Evolutionary conservation across 305 asterid species (phyloP).

Genomic region (Fraxinus velutina): DNA sequence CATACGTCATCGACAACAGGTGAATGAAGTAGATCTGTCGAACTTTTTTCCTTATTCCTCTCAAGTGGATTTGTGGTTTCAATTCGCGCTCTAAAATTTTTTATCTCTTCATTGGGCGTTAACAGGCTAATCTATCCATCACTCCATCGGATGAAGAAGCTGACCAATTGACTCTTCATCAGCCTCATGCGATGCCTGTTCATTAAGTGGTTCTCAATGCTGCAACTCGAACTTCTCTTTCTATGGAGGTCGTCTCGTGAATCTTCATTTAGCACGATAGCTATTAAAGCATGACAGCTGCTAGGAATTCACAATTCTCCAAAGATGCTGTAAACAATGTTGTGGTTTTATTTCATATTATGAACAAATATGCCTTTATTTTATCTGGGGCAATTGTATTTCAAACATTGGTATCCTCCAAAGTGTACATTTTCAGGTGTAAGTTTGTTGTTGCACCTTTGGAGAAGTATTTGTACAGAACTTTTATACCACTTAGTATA

Average conservation of each 20-base stretch:
- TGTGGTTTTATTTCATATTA: background rate
- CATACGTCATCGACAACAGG: conserved; percentile 55
- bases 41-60: background rate
- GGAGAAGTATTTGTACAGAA: conserved; percentile 20
- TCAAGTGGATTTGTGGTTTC: background rate
- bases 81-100: background rate
- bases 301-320: background rate
- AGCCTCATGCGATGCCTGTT: conserved; percentile 31
- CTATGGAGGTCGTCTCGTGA: background rate
- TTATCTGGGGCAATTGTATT: background rate
- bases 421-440: conserved; percentile 29
- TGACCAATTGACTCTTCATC: conserved; percentile 27
- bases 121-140: conserved; percentile 39
- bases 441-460: conserved; percentile 22
- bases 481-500: background rate
- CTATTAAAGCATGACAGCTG: background rate
- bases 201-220: conserved; percentile 16
- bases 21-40: conserved; percentile 11
- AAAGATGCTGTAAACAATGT: background rate
- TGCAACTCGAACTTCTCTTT: background rate
- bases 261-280: background rate
- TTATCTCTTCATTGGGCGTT: conserved; percentile 2
- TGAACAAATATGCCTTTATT: background rate
- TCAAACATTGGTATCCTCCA: background rate
- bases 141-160: conserved; percentile 59